phyloP scores from a whole-genome alignment of 1,284 basidiomycete genomes.

The Fistulina hepatica region DNA sequence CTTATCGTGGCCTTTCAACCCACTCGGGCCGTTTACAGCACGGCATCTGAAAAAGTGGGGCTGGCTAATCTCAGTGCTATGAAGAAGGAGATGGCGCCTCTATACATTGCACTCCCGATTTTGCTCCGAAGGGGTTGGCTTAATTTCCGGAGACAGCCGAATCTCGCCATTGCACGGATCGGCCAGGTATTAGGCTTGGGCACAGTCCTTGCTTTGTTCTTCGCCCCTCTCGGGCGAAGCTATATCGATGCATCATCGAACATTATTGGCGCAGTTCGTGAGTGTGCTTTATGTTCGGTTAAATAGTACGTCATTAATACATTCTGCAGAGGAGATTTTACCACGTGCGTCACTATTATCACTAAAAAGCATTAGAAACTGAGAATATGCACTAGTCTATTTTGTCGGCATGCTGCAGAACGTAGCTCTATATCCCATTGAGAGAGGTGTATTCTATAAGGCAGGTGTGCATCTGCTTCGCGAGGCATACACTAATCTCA shows the following conservation, averaged over 20 bases:
- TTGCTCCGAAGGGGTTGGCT: conserved; percentile 10
- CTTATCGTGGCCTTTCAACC: conserved; percentile 23
- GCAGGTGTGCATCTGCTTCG: neutral
- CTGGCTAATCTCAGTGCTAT: conserved; percentile 3
- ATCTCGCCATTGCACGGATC: conserved; percentile 7
- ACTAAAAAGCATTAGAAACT: neutral
- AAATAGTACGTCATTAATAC: neutral
- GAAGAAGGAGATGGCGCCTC: conserved; percentile 9
- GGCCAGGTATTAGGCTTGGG: conserved; percentile 12
- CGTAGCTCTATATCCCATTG: conserved; percentile 11
- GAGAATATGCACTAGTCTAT: conserved; percentile 8
- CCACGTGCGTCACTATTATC: neutral
- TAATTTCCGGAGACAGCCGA: conserved; percentile 10
- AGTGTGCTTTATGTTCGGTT: conserved; percentile 1
- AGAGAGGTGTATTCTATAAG: conserved; percentile 13
- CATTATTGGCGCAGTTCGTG: conserved; percentile 11
- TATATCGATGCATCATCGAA: conserved; percentile 11
- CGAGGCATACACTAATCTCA: neutral
- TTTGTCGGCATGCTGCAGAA: conserved; percentile 15
- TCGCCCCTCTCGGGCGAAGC: conserved; percentile 11
- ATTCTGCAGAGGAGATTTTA: neutral
- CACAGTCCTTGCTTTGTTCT: conserved; percentile 9
- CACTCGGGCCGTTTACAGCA: neutral
- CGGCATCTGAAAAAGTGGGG: neutral
- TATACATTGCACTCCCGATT: conserved; percentile 10